Base-by-base conservation (phyloP, 257 asterid genomes). In the Primulina eburnea region DNA sequence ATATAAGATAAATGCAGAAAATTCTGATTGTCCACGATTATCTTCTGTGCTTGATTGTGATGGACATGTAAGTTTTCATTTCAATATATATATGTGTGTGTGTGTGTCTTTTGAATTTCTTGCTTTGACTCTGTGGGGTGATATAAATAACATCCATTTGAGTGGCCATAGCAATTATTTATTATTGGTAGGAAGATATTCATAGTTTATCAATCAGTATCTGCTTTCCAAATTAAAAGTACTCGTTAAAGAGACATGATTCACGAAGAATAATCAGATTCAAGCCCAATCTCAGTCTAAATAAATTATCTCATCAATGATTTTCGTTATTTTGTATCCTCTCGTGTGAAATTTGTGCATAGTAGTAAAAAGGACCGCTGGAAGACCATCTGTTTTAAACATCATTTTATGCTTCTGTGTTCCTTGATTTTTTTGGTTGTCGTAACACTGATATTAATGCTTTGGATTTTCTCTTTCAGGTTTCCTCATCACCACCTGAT, bases 401-500 rank as follows among this genome's bases (percentile, higher is more conserved):
- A 62, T 53, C 52, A 55, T 37, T 11, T 63, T 33, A 14, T 33
- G 10, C 50, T 5, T 3, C 2, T 28, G 59, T 28, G 43, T 7
- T 37, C 57, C 16, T 60, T 26, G 29, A 34, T 53, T 33, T 10
- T 24, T 68, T 70, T 40, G 37, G 32, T 29, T 57, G 50, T 59
- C 16, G 43, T 37, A 47, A 47, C 9, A 29, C 61, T 76, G 43
- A 63, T 30, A 17, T 20, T 29, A 60, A 53, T 60, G 57, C 24
- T 64, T 60, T 56, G 73, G n/a, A 57, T 73, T 73, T 68, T 78
- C 33, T 57, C 65, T 82, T 84, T 64, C 94, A 93, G 99, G 85
- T 77, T 76, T 78, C 88, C 60, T 74, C 86, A 53, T 84, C 90
- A 60, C 71, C 92, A 32, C 92, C 96, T 70, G 84, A 86, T 76